Percentiles rank a stretch among this genome's conserved stretches.
phyloP scores from a whole-genome alignment of 768 basidiomycete genomes.

The Suillus plorans region DNA sequence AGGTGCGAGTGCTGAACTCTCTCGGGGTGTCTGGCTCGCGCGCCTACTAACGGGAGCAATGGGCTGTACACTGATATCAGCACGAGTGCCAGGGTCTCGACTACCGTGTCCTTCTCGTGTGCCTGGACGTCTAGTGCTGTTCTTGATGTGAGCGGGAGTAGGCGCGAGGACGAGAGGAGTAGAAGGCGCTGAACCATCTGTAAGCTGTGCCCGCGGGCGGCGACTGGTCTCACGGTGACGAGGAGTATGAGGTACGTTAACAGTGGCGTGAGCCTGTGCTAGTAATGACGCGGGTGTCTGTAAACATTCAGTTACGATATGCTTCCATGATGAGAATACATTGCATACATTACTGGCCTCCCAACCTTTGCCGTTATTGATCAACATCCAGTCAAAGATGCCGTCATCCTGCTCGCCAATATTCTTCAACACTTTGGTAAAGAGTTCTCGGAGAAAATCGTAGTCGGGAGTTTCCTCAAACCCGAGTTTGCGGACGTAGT shows the following conservation, averaged over 20 bases:
- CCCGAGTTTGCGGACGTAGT: slow-evolving; percentile 97
- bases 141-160: slow-evolving; percentile 65
- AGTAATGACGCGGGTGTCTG: slow-evolving; percentile 46
- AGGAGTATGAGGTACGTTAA: slow-evolving; percentile 52
- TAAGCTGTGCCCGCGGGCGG: slow-evolving; percentile 53
- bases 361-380: slow-evolving; percentile 96
- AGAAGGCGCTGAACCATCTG: slow-evolving; percentile 53
- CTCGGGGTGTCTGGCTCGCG: slow-evolving; percentile 62
- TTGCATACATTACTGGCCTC: slow-evolving; percentile 78
- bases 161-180: slow-evolving; percentile 67
- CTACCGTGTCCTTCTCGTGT: slow-evolving; percentile 46
- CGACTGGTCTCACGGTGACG: slow-evolving; percentile 58
- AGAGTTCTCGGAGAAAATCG: slow-evolving; percentile 94
- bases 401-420: slow-evolving; percentile 88
- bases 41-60: slow-evolving; percentile 67
- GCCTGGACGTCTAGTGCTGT: slow-evolving; percentile 45
- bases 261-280: slow-evolving; percentile 54
- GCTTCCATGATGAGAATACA: slow-evolving; percentile 3
- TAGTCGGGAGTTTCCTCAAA: slow-evolving; percentile 99
- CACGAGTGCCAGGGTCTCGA: slow-evolving; percentile 47
- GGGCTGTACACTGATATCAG: slow-evolving; percentile 60
- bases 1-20: slow-evolving; percentile 47
- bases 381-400: slow-evolving; percentile 93
- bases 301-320: slow-evolving; percentile 10
- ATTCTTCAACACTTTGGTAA: slow-evolving; percentile 87